phyloP scores from a whole-genome alignment of 495 filamentous ascomycete genomes.

The Hyaloscypha variabilis region DNA sequence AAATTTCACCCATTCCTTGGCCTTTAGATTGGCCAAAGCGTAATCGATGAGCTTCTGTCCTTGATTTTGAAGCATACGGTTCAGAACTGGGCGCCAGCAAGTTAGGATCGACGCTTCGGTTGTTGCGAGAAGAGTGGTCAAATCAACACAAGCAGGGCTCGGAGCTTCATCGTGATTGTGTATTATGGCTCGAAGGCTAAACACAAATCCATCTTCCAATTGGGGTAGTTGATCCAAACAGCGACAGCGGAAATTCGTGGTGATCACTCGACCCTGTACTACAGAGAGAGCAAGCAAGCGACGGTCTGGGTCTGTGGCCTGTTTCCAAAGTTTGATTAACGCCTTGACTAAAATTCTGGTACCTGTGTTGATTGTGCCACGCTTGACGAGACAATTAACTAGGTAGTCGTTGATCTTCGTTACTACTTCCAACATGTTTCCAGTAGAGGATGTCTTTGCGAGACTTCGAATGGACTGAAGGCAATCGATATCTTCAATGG shows the following conservation, averaged over 20 bases:
- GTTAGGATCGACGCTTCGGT: neutral
- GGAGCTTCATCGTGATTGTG: neutral
- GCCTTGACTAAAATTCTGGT: conserved; percentile 2
- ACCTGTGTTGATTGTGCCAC: neutral
- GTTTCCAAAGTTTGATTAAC: conserved; percentile 6
- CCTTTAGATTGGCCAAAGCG: conserved; percentile 5
- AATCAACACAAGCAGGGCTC: conserved; percentile 4
- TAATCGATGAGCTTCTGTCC: conserved; percentile 6
- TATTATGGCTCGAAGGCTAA: neutral
- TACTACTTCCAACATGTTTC: neutral
- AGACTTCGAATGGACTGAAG: conserved; percentile 11
- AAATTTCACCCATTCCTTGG: conserved; percentile 11
- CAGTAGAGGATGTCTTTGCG: neutral
- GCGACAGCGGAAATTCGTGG: neutral
- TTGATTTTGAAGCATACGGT: neutral
- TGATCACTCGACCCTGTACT: conserved; percentile 1
- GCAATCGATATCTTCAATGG: neutral
- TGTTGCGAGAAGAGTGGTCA: conserved; percentile 4
- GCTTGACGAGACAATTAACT: conserved; percentile 3
- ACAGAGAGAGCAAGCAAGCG: conserved; percentile 4
- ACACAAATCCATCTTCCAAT: conserved; percentile 4
- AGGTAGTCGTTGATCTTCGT: conserved; percentile 11
- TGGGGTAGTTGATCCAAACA: conserved; percentile 7
- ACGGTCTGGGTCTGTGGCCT: neutral
- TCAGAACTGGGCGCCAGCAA: conserved; percentile 11